Conservation (phyloP, 495 filamentous ascomycete genomes). For the Penicillium salamii region DNA sequence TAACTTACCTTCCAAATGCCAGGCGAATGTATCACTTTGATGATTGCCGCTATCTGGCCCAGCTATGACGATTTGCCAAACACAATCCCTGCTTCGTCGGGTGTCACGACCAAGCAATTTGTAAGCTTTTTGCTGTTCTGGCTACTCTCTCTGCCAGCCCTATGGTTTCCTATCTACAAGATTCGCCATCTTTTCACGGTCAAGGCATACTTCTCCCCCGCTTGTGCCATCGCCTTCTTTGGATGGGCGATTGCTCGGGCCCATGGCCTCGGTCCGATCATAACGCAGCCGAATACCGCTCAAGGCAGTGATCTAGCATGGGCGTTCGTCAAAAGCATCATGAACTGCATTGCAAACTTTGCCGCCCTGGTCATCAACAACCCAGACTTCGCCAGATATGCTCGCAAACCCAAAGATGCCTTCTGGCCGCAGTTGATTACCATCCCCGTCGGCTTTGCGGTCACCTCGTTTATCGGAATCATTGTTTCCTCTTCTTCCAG, state of each 20-base stretch:
- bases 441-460: conserved; percentile 77
- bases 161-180: conserved; percentile 62
- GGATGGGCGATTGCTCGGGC: conserved; percentile 83
- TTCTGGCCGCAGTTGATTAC: conserved; percentile 81
- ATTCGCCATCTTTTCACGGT: conserved; percentile 84
- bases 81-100: conserved; percentile 56
- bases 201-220: conserved; percentile 78
- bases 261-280: conserved; percentile 77
- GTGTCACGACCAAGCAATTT: conserved; percentile 71
- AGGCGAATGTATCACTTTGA: conserved; percentile 70
- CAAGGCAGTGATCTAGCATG: conserved; percentile 69
- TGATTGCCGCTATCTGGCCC: conserved; percentile 78
- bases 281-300: conserved; percentile 61
- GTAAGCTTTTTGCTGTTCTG: conserved; percentile 79
- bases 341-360: conserved; percentile 87
- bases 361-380: conserved; percentile 75
- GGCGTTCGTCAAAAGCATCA: conserved; percentile 76
- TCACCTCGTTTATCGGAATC: conserved; percentile 89
- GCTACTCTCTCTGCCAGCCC: conserved; percentile 68
- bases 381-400: conserved; percentile 84
- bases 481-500: conserved; percentile 81
- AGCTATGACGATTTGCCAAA: conserved; percentile 61
- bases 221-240: conserved; percentile 77
- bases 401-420: conserved; percentile 72
- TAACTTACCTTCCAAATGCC: neutral